phyloP scores from a whole-genome alignment of 768 basidiomycete species.

The Mycena rosella region DNA sequence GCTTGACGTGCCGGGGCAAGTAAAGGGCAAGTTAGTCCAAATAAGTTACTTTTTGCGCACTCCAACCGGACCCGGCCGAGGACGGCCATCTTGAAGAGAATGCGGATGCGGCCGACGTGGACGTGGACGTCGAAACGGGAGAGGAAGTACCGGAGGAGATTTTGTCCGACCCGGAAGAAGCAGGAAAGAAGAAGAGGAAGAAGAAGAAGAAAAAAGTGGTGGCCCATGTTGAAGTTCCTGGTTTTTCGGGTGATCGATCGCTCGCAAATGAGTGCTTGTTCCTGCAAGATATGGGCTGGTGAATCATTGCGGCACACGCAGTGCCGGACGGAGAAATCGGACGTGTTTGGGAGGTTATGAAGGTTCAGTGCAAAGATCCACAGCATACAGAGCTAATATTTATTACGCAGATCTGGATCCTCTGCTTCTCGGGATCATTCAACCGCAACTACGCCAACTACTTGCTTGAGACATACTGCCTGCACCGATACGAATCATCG shows the following conservation, averaged over 20 bases:
- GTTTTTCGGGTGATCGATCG: conserved; percentile 26
- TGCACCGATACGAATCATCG: conserved; percentile 30
- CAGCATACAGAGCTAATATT: not conserved
- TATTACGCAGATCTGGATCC: conserved; percentile 14
- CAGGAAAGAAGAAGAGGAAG: not conserved
- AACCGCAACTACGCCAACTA: conserved; percentile 26
- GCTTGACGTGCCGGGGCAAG: too few species aligned
- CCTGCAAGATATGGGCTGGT: conserved; percentile 28
- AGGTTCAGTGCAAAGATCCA: not conserved
- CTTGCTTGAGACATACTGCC: conserved; percentile 27
- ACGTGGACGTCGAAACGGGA: not conserved
- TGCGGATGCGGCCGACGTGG: not conserved
- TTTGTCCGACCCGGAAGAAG: conserved; percentile 1
- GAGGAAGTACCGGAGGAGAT: conserved; percentile 2
- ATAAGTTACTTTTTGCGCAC: too few species aligned
- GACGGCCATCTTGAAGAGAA: not conserved
- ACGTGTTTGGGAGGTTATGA: conserved; percentile 21
- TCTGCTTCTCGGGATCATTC: conserved; percentile 13
- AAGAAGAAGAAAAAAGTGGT: not conserved
- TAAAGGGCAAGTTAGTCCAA: too few species aligned
- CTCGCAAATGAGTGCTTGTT: conserved; percentile 25
- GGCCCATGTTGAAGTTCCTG: conserved; percentile 8
- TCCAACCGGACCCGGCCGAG: not conserved
- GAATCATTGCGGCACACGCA: conserved; percentile 22
- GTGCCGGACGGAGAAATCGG: conserved; percentile 18